phyloP scores from a whole-genome alignment of 257 asterid species.

The Lavandula angustifolia region DNA sequence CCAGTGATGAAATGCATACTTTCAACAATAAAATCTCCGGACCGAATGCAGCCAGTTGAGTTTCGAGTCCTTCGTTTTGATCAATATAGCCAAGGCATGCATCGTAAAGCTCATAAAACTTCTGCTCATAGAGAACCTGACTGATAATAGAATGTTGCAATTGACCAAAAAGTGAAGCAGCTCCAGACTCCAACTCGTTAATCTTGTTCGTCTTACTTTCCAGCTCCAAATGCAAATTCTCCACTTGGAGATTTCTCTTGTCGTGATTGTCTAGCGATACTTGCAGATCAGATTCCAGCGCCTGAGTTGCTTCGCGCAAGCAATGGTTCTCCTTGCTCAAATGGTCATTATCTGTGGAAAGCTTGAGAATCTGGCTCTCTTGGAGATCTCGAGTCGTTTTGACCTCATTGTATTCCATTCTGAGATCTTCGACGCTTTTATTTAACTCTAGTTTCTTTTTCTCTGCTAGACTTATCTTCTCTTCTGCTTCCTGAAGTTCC shows the following conservation, averaged over 20 bases:
- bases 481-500: constrained; percentile 49
- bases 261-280: constrained; percentile 42
- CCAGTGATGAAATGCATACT: constrained; percentile 70
- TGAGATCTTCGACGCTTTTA: constrained; percentile 44
- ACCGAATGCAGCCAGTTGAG: constrained; percentile 56
- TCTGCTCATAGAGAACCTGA: constrained; percentile 70
- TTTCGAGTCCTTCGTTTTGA: constrained; percentile 56
- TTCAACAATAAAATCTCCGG: constrained; percentile 66
- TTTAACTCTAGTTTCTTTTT: constrained; percentile 47
- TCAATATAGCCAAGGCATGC: constrained; percentile 44
- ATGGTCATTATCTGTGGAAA: constrained; percentile 44
- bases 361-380: constrained; percentile 44
- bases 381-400: constrained; percentile 40
- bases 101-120: constrained; percentile 63
- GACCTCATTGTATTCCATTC: constrained; percentile 35
- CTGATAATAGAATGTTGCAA: constrained; percentile 56
- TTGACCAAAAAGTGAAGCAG: constrained; percentile 53
- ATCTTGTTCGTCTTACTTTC: constrained; percentile 48
- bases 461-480: constrained; percentile 44
- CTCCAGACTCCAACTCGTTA: constrained; percentile 55
- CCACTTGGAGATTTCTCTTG: constrained; percentile 47
- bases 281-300: constrained; percentile 44
- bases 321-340: constrained; percentile 44
- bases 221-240: constrained; percentile 52
- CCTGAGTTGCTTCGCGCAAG: constrained; percentile 45